phyloP scores from a whole-genome alignment of 1,139 yeast species.

The Meyerozyma smithsonii region DNA sequence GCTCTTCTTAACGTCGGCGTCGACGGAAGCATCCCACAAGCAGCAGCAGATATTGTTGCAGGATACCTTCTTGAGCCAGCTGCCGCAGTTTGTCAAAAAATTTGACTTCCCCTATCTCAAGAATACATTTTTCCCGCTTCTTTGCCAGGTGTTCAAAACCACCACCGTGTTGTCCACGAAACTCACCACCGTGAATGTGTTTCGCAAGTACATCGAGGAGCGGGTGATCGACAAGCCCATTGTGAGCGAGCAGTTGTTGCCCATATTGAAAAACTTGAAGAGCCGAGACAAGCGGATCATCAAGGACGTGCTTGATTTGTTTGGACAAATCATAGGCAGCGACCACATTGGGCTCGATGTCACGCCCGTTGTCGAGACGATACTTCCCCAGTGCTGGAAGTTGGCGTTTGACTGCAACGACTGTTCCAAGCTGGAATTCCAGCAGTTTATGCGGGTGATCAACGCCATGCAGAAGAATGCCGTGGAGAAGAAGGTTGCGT shows the following conservation, averaged over 20 bases:
- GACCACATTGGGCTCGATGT: constrained; percentile 34
- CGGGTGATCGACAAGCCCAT: constrained; percentile 68
- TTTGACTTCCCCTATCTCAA: constrained; percentile 73
- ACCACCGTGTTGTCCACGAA: constrained; percentile 82
- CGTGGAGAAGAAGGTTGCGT: constrained; percentile 24
- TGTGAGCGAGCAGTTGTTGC: constrained; percentile 72
- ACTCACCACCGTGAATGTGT: constrained; percentile 60
- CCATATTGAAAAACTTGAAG: constrained; percentile 68
- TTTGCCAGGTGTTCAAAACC: constrained; percentile 70
- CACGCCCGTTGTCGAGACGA: constrained; percentile 32
- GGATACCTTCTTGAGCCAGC: constrained; percentile 48
- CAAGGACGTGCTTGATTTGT: constrained; percentile 49
- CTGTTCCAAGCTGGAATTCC: constrained; percentile 34
- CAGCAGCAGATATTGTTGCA: constrained; percentile 46
- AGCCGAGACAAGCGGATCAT: constrained; percentile 72
- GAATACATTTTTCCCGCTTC: constrained; percentile 64
- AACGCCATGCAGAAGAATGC: constrained; percentile 26
- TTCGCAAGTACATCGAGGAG: constrained; percentile 51
- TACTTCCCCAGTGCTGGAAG: constrained; percentile 34
- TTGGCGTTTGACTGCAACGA: constrained; percentile 41
- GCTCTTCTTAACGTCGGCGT: constrained; percentile 23
- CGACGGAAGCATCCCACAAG: constrained; percentile 22
- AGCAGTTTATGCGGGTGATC: constrained; percentile 23
- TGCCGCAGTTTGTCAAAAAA: constrained; percentile 40
- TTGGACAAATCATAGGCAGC: constrained; percentile 38